Conservation (phyloP, 768 basidiomycete species). For the Pleurotus sapidus region DNA sequence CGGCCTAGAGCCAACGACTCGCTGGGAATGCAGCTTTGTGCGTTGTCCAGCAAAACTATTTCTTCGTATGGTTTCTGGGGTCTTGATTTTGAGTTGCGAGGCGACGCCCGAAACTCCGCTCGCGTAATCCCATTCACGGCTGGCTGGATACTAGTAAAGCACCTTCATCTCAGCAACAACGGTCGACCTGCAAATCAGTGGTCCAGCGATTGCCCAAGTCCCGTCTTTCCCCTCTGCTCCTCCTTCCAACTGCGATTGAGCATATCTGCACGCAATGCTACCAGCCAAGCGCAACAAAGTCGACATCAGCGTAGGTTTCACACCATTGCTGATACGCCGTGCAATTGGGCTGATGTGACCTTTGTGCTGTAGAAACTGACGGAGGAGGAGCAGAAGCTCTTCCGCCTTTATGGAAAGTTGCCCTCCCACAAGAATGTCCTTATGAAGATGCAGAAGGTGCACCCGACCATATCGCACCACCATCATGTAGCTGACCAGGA, state of each 20-base stretch:
- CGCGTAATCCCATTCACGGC: background rate
- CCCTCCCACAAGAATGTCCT: conserved; percentile 92
- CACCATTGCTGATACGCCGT: background rate
- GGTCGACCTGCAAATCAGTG: background rate
- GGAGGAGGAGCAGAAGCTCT: conserved; percentile 91
- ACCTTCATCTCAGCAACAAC: background rate
- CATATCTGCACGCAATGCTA: conserved; percentile 48
- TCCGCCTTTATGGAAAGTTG: conserved; percentile 91
- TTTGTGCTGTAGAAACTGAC: conserved; percentile 58
- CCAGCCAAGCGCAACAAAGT: conserved; percentile 87
- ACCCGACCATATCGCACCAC: conserved; percentile 12
- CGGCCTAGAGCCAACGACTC: no score
- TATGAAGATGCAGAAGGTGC: conserved; percentile 93
- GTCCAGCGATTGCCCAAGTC: background rate
- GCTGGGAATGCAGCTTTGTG: no score
- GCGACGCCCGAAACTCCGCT: background rate
- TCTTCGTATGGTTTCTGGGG: no score
- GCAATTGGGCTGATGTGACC: conserved; percentile 18
- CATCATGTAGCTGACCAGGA: conserved; percentile 9
- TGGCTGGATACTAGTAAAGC: no score
- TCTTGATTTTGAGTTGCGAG: no score
- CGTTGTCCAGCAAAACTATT: no score
- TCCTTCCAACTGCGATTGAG: conserved; percentile 15
- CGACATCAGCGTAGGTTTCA: conserved; percentile 79
- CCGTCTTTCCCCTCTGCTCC: conserved; percentile 17